Evolutionary conservation across 768 basidiomycete species (phyloP), one percentile per base, ranked within the genome.

Genomic region (Naematelia aurantialba): DNA sequence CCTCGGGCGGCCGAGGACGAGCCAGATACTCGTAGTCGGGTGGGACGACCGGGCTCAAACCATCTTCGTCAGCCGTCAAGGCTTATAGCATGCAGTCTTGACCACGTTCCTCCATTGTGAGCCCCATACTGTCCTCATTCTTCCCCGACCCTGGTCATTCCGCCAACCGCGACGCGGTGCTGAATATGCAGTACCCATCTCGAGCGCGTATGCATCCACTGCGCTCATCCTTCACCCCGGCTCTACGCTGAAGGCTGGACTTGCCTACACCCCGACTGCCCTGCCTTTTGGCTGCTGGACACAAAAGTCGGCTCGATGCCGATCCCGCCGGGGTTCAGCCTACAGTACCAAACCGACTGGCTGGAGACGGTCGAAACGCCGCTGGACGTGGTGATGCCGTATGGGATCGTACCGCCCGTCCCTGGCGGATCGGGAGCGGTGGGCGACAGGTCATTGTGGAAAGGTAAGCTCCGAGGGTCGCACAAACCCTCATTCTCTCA

Each of bases 171-270:
- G 14, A 30, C 12, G 11, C 29, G 24, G 51, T 45, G 34, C 25
- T 29, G 47, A 59, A 11, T 13, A 39, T 5, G 3, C 10, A 52
- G 22, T 19, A 45, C 17, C 14, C 25, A 30, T n/a, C 52, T 19
- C 14, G 52, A 30, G 19, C 30, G 19, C 11, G 34, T 39, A 2
- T 68, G 63, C 29, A 4, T 55, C 1, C 12, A 42, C 1, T 72
- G 70, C 56, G 3, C 25, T 17, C 27, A 42, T 42, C 44, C 58
- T 5, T 65, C 62, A 1, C 24, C 46, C 4, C 59, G 45, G 45
- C 49, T 72, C 17, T 72, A 70, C 31, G 8, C 21, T 39, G 66
- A 67, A 60, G 68, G 66, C 5, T 59, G 63, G 52, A 64, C 59
- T 34, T 72, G 70, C 49, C 52, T 72, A 8, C n/a, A 26, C 19